phyloP scores from a whole-genome alignment of 495 filamentous ascomycete species.

The Hypoxylon cercidicola region DNA sequence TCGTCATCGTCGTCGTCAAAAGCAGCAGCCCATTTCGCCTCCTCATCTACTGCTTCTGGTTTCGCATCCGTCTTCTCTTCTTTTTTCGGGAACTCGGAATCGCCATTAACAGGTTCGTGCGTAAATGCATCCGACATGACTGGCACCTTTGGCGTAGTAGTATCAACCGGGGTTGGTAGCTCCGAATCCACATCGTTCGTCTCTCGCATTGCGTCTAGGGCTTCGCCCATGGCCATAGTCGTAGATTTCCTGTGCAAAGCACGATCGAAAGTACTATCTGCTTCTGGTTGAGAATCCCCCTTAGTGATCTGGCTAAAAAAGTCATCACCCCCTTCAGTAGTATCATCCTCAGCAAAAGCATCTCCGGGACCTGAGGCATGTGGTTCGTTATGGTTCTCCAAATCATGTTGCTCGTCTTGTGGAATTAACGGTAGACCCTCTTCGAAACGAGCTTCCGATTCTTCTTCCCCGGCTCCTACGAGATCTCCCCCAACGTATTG shows the following conservation, averaged over 20 bases:
- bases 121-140: conserved; percentile 36
- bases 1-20: conserved; percentile 81
- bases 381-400: conserved; percentile 14
- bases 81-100: conserved; percentile 44
- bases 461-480: conserved; percentile 48
- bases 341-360: conserved; percentile 54
- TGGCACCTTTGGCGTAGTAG: conserved; percentile 24
- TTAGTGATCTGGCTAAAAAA: conserved; percentile 60
- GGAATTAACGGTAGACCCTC: conserved; percentile 69
- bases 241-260: conserved; percentile 68
- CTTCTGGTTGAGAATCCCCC: conserved; percentile 20
- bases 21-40: conserved; percentile 84
- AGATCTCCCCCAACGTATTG: conserved; percentile 52
- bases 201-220: conserved; percentile 44
- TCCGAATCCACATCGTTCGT: conserved; percentile 40
- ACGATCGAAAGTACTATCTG: conserved; percentile 35
- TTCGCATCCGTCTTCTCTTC: conserved; percentile 22
- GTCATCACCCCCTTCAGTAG: conserved; percentile 57
- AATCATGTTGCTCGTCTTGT: conserved; percentile 37
- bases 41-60: conserved; percentile 61
- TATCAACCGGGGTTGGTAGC: conserved; percentile 42
- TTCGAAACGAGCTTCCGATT: conserved; percentile 63
- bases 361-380: conserved; percentile 29
- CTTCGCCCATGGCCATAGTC: conserved; percentile 61
- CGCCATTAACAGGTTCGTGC: conserved; percentile 35